phyloP scores from a whole-genome alignment of 2,329 filamentous ascomycete genomes.

The Colletotrichum australisinense region DNA sequence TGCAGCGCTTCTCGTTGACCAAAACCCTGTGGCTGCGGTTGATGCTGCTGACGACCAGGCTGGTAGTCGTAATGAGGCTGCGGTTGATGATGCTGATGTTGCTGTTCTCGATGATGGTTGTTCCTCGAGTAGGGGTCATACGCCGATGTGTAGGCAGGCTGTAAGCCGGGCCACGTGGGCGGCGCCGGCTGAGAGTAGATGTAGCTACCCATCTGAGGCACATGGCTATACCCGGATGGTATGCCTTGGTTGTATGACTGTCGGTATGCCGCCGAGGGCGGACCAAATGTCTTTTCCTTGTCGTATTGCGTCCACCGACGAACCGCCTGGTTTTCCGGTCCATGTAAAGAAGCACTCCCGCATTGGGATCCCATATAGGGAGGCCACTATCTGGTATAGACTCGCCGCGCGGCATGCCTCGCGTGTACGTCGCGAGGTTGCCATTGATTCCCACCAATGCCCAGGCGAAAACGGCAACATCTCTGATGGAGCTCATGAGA shows the following conservation, averaged over 20 bases:
- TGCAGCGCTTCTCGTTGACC: constrained; percentile 1
- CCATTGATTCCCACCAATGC: constrained; percentile 84
- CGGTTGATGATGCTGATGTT: constrained; percentile 5
- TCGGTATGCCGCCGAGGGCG: constrained; percentile 12
- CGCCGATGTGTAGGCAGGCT: constrained; percentile 30
- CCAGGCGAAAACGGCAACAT: constrained; percentile 91
- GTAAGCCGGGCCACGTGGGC: constrained; percentile 28
- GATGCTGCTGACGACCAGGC: constrained; percentile 4
- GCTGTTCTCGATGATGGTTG: not conserved
- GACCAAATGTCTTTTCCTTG: constrained; percentile 25
- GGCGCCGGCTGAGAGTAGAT: constrained; percentile 26
- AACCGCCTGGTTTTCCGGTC: constrained; percentile 50
- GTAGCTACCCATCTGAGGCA: constrained; percentile 11
- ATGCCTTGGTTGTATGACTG: constrained; percentile 7
- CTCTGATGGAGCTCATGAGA: constrained; percentile 84
- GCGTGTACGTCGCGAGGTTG: constrained; percentile 72
- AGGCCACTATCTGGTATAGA: constrained; percentile 69
- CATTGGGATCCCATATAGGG: constrained; percentile 67
- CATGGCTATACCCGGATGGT: constrained; percentile 8
- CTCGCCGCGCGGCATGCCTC: constrained; percentile 72
- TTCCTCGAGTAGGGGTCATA: constrained; percentile 16
- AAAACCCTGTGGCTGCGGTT: not conserved
- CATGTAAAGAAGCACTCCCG: constrained; percentile 44
- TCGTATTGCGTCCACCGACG: constrained; percentile 41
- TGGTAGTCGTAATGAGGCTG: not conserved